These are phyloP conservation scores for Anisodus acutangulus DNA, from an alignment of 257 asterid genomes.

Conservation along the genomic window DNA sequence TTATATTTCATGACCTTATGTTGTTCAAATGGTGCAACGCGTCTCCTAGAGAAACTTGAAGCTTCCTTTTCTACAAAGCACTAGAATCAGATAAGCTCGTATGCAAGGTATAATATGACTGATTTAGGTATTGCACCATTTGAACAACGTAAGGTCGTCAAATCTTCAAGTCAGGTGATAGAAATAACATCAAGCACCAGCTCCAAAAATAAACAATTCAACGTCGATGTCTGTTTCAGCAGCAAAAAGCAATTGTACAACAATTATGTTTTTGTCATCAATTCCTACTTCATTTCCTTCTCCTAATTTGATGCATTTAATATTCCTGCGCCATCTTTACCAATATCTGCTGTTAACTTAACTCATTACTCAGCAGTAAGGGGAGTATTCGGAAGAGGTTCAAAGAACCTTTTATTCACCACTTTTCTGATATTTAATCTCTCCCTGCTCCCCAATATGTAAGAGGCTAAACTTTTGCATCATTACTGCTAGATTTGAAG, in stretches of 20 bases:
- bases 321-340: neutral
- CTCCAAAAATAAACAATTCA: neutral
- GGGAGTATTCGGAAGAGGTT: neutral
- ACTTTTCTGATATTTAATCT: neutral
- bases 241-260: neutral
- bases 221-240: neutral
- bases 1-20: neutral
- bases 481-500: neutral
- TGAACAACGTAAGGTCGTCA: neutral
- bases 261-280: slow-evolving; percentile 7
- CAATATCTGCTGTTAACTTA: neutral
- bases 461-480: neutral
- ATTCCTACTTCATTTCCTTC: slow-evolving; percentile 1
- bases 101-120: neutral
- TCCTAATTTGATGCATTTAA: neutral
- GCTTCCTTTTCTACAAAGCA: neutral
- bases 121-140: neutral
- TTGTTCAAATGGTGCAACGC: slow-evolving; percentile 2
- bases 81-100: neutral
- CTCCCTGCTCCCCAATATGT: neutral
- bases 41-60: neutral
- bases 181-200: slow-evolving; percentile 11
- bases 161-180: neutral
- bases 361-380: neutral
- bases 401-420: neutral